Conservation (phyloP, 106 monocot genomes). For the Hemerocallis citrina region DNA sequence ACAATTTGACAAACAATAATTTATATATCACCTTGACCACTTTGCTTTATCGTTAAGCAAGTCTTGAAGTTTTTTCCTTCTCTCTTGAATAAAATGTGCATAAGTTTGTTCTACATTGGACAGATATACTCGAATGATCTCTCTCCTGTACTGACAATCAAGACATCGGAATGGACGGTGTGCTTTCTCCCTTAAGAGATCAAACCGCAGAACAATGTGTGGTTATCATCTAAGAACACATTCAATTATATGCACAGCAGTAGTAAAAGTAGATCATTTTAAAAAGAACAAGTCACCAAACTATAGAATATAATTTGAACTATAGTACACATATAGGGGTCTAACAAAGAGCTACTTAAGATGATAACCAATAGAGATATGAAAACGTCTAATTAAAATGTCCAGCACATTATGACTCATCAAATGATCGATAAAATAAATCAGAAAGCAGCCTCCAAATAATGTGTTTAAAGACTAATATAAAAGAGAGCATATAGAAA, state of each 20-base stretch:
- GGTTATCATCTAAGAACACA: background rate
- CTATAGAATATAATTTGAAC: background rate
- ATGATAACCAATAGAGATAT: background rate
- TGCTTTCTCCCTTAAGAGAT: slow-evolving; percentile 72
- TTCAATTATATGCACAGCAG: background rate
- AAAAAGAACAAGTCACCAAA: background rate
- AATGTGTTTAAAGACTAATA: background rate
- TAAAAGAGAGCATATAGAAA: background rate
- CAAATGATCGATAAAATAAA: background rate
- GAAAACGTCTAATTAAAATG: background rate
- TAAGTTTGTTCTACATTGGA: slow-evolving; percentile 83
- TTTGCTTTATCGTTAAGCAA: slow-evolving; percentile 64
- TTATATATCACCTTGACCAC: slow-evolving; percentile 62
- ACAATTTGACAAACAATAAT: too few species aligned
- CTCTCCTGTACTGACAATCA: slow-evolving; percentile 75
- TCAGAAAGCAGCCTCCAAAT: background rate
- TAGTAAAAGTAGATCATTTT: background rate
- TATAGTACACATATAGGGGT: background rate
- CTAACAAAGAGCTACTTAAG: background rate
- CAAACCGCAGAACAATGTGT: background rate
- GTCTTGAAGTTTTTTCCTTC: slow-evolving; percentile 54
- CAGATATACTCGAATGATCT: slow-evolving; percentile 69
- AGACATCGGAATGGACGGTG: slow-evolving; percentile 88
- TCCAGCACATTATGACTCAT: background rate
- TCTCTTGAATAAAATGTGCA: slow-evolving; percentile 64